A percentile compares a stretch with the other conserved stretches of the same genome.
These are phyloP conservation scores for Emergomyces africanus DNA, from an alignment of 2,329 filamentous ascomycete species.

Conservation along the genomic window DNA sequence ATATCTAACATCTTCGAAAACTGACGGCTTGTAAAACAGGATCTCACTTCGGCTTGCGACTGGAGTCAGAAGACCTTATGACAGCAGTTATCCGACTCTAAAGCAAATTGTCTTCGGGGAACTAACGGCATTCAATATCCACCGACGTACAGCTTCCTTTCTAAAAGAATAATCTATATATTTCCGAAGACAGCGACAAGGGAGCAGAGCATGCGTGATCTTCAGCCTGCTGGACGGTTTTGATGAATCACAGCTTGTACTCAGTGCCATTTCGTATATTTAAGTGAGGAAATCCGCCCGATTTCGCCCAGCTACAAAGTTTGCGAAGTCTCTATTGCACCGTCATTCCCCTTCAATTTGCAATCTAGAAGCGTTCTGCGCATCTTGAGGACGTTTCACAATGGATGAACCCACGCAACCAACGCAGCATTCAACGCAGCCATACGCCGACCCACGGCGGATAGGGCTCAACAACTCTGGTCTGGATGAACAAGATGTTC, in stretches of 20 bases:
- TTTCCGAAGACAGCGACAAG: not conserved
- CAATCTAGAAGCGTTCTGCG: not conserved
- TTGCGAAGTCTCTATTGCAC: not conserved
- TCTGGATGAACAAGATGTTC: conserved; percentile 66
- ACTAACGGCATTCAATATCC: not conserved
- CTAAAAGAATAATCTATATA: not conserved
- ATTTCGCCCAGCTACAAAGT: not conserved
- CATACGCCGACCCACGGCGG: conserved; percentile 66
- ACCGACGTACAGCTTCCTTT: not conserved
- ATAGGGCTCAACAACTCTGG: conserved; percentile 70
- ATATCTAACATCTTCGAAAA: not conserved
- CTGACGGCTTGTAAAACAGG: not conserved
- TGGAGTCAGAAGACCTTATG: not conserved
- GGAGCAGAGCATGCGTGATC: not conserved
- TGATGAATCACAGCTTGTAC: not conserved
- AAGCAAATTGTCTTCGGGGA: not conserved
- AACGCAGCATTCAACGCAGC: conserved; percentile 60
- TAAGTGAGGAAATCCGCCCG: not conserved
- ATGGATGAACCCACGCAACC: conserved; percentile 39
- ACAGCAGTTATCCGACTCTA: not conserved
- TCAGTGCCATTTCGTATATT: not conserved
- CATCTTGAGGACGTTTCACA: not conserved
- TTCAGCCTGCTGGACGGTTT: not conserved
- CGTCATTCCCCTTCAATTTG: not conserved
- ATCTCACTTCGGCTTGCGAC: not conserved